Evolutionary conservation across 768 basidiomycete species (phyloP).

Genomic region (Tephrocybe sp.): DNA sequence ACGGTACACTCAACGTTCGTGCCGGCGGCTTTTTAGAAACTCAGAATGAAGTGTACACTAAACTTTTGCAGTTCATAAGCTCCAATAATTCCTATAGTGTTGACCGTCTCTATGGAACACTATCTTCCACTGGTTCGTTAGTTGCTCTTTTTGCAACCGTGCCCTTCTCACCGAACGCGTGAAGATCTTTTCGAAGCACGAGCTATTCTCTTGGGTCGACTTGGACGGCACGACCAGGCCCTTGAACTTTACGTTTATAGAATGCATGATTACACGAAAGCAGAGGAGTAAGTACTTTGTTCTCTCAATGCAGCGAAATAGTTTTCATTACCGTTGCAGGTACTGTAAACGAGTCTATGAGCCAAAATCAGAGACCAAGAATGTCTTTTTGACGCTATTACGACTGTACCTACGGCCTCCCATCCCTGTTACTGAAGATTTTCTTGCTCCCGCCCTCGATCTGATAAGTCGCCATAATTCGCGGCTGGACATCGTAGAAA

Average conservation of each 20-base stretch:
- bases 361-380: conserved; percentile 49
- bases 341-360: conserved; percentile 88
- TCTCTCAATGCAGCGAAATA: neutral
- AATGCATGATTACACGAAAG: conserved; percentile 79
- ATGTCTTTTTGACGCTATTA: conserved; percentile 83
- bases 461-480: conserved; percentile 84
- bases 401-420: conserved; percentile 84
- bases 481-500: conserved; percentile 79
- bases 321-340: conserved; percentile 37
- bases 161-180: neutral
- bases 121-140: conserved; percentile 76
- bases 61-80: conserved; percentile 77
- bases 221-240: conserved; percentile 91
- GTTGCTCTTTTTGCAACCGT: neutral
- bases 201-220: conserved; percentile 85
- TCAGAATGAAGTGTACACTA: conserved; percentile 56
- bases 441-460: conserved; percentile 83
- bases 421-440: conserved; percentile 45
- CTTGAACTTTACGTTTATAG: conserved; percentile 94
- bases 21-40: conserved; percentile 34
- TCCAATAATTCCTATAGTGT: conserved; percentile 67
- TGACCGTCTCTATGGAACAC: conserved; percentile 76
- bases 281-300: conserved; percentile 70
- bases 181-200: conserved; percentile 88
- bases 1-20: conserved; percentile 11